These are phyloP conservation scores for Blastobotrys illinoisensis DNA, from an alignment of 1,139 yeast species.

Conservation along the genomic window DNA sequence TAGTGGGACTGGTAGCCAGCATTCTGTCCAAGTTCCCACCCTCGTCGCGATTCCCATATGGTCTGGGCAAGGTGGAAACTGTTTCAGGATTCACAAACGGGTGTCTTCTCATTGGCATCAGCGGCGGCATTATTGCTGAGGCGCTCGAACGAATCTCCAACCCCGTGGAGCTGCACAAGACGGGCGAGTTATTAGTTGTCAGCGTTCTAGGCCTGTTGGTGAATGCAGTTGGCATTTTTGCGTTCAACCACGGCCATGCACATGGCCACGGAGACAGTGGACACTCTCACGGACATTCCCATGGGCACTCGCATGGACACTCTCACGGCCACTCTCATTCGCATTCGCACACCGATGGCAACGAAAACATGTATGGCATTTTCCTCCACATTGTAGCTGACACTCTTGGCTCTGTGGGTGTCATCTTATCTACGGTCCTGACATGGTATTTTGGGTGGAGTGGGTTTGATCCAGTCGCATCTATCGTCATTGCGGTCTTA, in stretches of 20 bases:
- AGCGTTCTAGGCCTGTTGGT: constrained; percentile 80
- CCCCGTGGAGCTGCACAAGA: constrained; percentile 73
- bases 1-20: constrained; percentile 87
- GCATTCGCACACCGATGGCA: constrained; percentile 31
- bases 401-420: constrained; percentile 95
- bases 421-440: constrained; percentile 71
- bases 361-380: constrained; percentile 92
- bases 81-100: constrained; percentile 96
- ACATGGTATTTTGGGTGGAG: constrained; percentile 43
- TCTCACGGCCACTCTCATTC: constrained; percentile 20
- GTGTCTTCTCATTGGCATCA: constrained; percentile 77
- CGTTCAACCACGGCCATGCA: constrained; percentile 77
- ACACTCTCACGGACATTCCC: constrained; percentile 32
- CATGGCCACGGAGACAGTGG: constrained; percentile 38
- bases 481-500: constrained; percentile 75
- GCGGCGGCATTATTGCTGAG: constrained; percentile 81
- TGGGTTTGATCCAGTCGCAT: constrained; percentile 88
- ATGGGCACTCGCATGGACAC: constrained; percentile 27
- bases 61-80: constrained; percentile 78
- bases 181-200: constrained; percentile 81
- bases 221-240: constrained; percentile 86
- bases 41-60: constrained; percentile 75
- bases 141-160: constrained; percentile 73
- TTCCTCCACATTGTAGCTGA: constrained; percentile 92
- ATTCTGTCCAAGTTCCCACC: constrained; percentile 54